phyloP scores from a whole-genome alignment of 1,139 yeast species.

The Dujonia santamariae region DNA sequence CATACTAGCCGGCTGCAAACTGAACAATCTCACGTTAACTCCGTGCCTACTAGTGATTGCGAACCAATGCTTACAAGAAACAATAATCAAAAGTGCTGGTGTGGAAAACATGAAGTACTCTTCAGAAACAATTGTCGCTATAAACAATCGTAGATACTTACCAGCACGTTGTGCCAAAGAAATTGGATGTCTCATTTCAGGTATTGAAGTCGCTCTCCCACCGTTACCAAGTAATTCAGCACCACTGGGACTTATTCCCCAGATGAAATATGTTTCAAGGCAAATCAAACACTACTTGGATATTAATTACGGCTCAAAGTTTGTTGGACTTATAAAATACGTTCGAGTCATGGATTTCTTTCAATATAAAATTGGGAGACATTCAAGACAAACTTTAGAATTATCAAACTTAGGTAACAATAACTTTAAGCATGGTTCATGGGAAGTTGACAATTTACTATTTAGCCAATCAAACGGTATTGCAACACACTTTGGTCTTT shows the following conservation, averaged over 20 bases:
- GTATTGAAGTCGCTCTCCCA: constrained; percentile 6
- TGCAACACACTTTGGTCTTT: constrained; percentile 18
- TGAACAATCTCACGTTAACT: constrained; percentile 22
- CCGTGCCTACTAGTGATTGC: constrained; percentile 21
- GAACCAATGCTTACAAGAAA: constrained; percentile 10
- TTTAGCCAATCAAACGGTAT: constrained; percentile 27
- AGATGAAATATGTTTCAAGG: constrained; percentile 10
- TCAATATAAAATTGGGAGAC: constrained; percentile 10
- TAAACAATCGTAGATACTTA: constrained; percentile 26
- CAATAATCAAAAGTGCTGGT: neutral
- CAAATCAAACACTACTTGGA: constrained; percentile 11
- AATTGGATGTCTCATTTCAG: constrained; percentile 20
- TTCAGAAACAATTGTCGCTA: constrained; percentile 13
- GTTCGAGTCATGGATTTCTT: constrained; percentile 14
- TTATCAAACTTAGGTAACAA: constrained; percentile 27
- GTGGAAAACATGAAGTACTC: constrained; percentile 10
- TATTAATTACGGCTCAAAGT: constrained; percentile 15
- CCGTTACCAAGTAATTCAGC: constrained; percentile 2
- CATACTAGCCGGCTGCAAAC: constrained; percentile 14
- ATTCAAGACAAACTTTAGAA: constrained; percentile 18
- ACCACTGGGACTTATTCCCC: neutral
- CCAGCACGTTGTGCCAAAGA: constrained; percentile 12
- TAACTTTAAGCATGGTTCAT: constrained; percentile 11
- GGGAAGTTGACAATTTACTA: constrained; percentile 19
- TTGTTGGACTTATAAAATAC: constrained; percentile 18